A percentile compares a stretch with the other conserved stretches of the same genome.
phyloP scores from a whole-genome alignment of 129 eudicot genomes.

The Helianthus tuberosus region DNA sequence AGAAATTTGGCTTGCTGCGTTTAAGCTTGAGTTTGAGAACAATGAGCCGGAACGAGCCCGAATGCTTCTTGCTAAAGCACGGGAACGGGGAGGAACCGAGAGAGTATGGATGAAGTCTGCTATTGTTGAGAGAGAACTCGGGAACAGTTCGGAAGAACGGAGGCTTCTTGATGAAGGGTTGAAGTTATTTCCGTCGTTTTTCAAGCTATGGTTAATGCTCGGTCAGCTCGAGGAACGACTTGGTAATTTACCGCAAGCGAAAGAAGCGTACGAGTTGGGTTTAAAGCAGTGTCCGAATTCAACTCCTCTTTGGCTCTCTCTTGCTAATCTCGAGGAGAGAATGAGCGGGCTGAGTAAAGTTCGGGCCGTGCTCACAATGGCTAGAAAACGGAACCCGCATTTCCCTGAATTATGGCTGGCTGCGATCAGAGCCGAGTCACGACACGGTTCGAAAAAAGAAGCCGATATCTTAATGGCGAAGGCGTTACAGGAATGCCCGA shows the following conservation, averaged over 20 bases:
- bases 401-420: slow-evolving; percentile 94
- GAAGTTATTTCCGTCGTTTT: slow-evolving; percentile 68
- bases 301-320: slow-evolving; percentile 90
- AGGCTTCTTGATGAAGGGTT: slow-evolving; percentile 79
- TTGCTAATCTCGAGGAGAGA: slow-evolving; percentile 79
- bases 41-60: slow-evolving; percentile 86
- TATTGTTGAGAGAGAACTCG: slow-evolving; percentile 85
- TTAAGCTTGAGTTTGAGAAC: slow-evolving; percentile 94
- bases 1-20: slow-evolving; percentile 98
- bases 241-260: slow-evolving; percentile 49
- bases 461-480: slow-evolving; percentile 87
- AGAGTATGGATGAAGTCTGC: slow-evolving; percentile 99
- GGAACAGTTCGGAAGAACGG: slow-evolving; percentile 70
- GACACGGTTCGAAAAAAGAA: slow-evolving; percentile 84
- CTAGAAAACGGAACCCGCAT: slow-evolving; percentile 85
- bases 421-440: slow-evolving; percentile 72
- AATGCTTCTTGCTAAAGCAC: slow-evolving; percentile 91
- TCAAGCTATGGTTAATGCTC: slow-evolving; percentile 87
- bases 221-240: slow-evolving; percentile 92
- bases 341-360: slow-evolving; percentile 78
- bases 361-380: slow-evolving; percentile 88
- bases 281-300: slow-evolving; percentile 70
- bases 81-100: slow-evolving; percentile 87
- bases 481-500: slow-evolving; percentile 89
- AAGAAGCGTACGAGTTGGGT: slow-evolving; percentile 66